Evolutionary conservation across 176 grass and related monocot genomes (phyloP).

Genomic region (Areca catechu): DNA sequence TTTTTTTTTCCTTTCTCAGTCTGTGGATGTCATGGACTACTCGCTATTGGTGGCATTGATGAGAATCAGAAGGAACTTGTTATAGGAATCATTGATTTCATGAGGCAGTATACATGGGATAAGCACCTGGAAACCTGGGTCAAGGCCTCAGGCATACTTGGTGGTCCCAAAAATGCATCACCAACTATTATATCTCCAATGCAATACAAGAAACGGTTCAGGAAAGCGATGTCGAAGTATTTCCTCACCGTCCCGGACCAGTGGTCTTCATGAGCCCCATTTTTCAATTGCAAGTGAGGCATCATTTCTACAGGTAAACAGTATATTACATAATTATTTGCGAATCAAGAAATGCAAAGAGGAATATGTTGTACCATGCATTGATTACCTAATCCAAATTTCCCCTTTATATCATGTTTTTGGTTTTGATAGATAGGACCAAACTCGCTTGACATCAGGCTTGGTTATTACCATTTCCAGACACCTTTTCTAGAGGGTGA

Average conservation of each 20-base stretch:
- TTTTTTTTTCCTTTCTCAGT: constrained; percentile 29
- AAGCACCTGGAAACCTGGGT: constrained; percentile 95
- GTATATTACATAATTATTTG: too few species aligned
- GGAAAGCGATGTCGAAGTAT: constrained; percentile 92
- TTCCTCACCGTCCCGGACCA: constrained; percentile 60
- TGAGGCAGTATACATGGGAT: constrained; percentile 93
- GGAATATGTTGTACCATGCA: too few species aligned
- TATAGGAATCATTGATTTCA: constrained; percentile 85
- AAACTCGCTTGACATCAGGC: constrained; percentile 15
- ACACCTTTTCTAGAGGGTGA: background rate
- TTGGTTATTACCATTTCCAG: constrained; percentile 19
- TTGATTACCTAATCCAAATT: too few species aligned
- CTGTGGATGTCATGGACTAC: constrained; percentile 77
- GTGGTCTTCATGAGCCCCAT: constrained; percentile 33
- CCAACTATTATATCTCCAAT: constrained; percentile 75
- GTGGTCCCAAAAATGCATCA: constrained; percentile 54
- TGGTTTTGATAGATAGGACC: too few species aligned
- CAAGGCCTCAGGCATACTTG: constrained; percentile 84
- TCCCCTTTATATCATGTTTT: too few species aligned
- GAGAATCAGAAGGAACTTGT: constrained; percentile 66
- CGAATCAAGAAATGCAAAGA: too few species aligned
- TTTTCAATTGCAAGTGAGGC: background rate
- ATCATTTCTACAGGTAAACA: too few species aligned
- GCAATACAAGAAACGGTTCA: constrained; percentile 88
- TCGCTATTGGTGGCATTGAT: constrained; percentile 75